Percentiles rank a stretch among this genome's conserved stretches.
Evolutionary conservation across 2,329 filamentous ascomycete genomes (phyloP).

Genomic region (Neofusicoccum ribis): DNA sequence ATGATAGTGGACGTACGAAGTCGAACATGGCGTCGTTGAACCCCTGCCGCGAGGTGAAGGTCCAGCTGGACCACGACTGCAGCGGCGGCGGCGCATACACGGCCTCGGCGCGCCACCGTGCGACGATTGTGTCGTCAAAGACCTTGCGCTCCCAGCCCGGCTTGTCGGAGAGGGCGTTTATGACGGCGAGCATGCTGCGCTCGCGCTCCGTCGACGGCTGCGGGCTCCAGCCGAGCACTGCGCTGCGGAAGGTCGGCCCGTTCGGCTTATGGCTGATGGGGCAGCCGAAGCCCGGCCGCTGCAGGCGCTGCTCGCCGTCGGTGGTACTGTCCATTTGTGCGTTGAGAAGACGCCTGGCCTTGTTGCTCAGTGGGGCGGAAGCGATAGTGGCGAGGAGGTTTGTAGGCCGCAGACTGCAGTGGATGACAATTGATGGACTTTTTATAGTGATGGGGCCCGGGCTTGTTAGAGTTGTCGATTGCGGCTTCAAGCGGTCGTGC

Average conservation of each 20-base stretch:
- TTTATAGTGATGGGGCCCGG: too few relatives aligned
- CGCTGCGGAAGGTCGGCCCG: conserved; percentile 34
- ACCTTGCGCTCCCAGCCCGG: conserved; percentile 43
- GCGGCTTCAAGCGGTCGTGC: too few relatives aligned
- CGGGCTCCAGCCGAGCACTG: conserved; percentile 35
- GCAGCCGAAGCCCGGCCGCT: conserved; percentile 33
- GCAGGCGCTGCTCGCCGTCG: too few relatives aligned
- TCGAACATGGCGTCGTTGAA: conserved; percentile 22
- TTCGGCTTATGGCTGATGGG: conserved; percentile 32
- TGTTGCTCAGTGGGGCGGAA: too few relatives aligned
- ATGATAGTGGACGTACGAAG: conserved; percentile 3
- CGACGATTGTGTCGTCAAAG: conserved; percentile 32
- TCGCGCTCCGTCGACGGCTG: conserved; percentile 38
- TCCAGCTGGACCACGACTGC: neutral
- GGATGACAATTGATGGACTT: too few relatives aligned
- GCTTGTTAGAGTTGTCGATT: too few relatives aligned
- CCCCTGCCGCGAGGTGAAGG: conserved; percentile 1
- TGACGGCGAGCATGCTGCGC: conserved; percentile 39
- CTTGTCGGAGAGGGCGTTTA: conserved; percentile 45
- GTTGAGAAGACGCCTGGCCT: too few relatives aligned
- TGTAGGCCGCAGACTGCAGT: too few relatives aligned
- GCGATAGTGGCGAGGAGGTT: too few relatives aligned
- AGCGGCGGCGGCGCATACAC: neutral
- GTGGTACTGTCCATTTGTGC: too few relatives aligned
- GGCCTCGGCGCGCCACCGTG: conserved; percentile 35